phyloP scores from a whole-genome alignment of 2,329 filamentous ascomycete species.

The Pseudocercospora vitis region DNA sequence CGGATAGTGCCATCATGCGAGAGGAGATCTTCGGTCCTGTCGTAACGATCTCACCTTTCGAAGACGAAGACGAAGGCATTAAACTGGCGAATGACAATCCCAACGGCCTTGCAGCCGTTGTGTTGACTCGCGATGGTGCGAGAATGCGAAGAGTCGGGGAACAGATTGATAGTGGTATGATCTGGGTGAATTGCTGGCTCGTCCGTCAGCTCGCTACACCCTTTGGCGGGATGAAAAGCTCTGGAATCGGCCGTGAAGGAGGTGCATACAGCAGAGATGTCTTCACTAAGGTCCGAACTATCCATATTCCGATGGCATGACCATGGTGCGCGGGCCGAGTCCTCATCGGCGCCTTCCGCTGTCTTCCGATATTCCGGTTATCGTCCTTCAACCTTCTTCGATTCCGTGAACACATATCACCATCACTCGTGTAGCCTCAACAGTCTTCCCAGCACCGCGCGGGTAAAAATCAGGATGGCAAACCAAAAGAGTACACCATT shows the following conservation, averaged over 20 bases:
- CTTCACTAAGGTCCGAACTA: slow-evolving; percentile 15
- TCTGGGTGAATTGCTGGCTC: slow-evolving; percentile 19
- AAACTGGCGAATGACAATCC: slow-evolving; percentile 36
- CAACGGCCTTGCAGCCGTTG: slow-evolving; percentile 18
- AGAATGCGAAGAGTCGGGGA: slow-evolving; percentile 18
- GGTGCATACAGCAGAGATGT: slow-evolving; percentile 19
- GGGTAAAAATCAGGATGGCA: not conserved
- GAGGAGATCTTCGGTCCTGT: slow-evolving; percentile 43
- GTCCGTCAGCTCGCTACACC: slow-evolving; percentile 16
- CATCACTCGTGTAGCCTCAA: not conserved
- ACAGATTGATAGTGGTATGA: slow-evolving; percentile 14
- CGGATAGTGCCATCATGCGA: slow-evolving; percentile 38
- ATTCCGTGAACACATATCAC: not conserved
- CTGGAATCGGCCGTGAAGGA: slow-evolving; percentile 17
- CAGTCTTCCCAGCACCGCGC: not conserved
- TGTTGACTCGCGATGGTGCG: slow-evolving; percentile 14
- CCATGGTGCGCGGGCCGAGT: slow-evolving; percentile 1
- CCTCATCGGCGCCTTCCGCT: not conserved
- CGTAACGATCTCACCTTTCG: slow-evolving; percentile 39
- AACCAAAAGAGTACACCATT: slow-evolving; percentile 13
- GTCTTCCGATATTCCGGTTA: not conserved
- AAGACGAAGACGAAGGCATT: slow-evolving; percentile 37
- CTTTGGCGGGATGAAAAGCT: slow-evolving; percentile 18
- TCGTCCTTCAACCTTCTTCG: not conserved
- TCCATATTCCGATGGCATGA: slow-evolving; percentile 18